Percentiles rank a stretch among this genome's conserved stretches.
These are phyloP conservation scores for Aspergillus chevalieri DNA, from an alignment of 2,329 filamentous ascomycete genomes.

Conservation along the genomic window DNA sequence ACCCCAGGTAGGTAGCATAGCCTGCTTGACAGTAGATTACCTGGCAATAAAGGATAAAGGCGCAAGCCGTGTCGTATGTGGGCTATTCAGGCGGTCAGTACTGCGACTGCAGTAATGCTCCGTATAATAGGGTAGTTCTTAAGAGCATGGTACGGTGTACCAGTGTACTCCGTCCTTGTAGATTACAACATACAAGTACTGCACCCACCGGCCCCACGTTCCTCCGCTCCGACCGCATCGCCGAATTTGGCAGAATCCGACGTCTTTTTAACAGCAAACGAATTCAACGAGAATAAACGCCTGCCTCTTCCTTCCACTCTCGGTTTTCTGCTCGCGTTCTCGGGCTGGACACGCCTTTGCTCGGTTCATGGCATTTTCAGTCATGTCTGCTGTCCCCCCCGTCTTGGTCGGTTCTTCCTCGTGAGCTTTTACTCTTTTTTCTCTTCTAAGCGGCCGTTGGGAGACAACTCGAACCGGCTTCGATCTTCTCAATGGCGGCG, in stretches of 20 bases:
- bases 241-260: constrained; percentile 9
- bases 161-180: too few species aligned
- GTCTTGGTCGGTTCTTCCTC: constrained; percentile 5
- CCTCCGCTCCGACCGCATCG: constrained; percentile 13
- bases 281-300: background rate
- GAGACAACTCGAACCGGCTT: background rate
- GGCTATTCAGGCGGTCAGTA: too few species aligned
- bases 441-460: background rate
- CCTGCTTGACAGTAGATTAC: too few species aligned
- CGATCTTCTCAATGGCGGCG: constrained; percentile 28
- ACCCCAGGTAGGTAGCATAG: too few species aligned
- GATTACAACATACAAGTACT: background rate
- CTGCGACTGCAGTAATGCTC: too few species aligned
- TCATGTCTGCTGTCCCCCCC: constrained; percentile 15
- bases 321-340: background rate
- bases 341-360: background rate
- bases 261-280: background rate
- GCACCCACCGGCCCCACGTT: constrained; percentile 3
- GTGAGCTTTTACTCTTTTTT: constrained; percentile 7
- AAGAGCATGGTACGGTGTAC: too few species aligned
- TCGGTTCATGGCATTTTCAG: constrained; percentile 12
- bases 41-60: too few species aligned
- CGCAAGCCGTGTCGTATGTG: too few species aligned
- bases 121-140: too few species aligned
- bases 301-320: background rate